Evolutionary conservation across 1,284 basidiomycete genomes (phyloP), one percentile per base, ranked within the genome.

Genomic region (Macrocystidia cucumis): DNA sequence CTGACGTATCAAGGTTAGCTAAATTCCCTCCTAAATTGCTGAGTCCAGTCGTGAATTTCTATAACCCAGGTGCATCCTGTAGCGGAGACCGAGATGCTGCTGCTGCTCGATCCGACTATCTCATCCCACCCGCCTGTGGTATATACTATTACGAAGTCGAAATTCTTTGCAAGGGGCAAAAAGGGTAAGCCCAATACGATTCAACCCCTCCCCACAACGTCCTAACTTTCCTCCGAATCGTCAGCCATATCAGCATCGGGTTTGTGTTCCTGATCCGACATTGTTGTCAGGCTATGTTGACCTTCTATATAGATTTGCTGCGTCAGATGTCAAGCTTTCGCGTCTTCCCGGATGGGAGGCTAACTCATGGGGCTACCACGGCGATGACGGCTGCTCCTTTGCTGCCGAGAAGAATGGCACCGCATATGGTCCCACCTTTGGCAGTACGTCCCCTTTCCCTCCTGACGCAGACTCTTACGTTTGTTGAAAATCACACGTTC

Each of bases 281-380:
- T 37, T 23, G 26, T 9, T 5, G 21, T 29, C 28, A 28, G 21
- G 17, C 18, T 16, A 34, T 35, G 29, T 35, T 41, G 50, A 12
- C 48, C 35, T 32, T 21, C 17, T 21, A 25, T 30, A 14, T 36
- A 75, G 73, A 19, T 71, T 76, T 49, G 60, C 69, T 38, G 62
- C 61, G 19, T 60, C 54, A 22, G 62, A 73, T 18, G 78, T 82
- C 29, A 74, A 75, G 49, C 59, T 87, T 34, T 72, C 72, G 17
- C 77, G 90, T 35, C 69, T 93, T 22, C 90, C 91, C 9, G 91
- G 91, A 3, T 93, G 89, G 88, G 91, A 93, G 54, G 64, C 68
- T 42, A 74, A 79, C 37, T 91, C 87, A n/a, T 95, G 87, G 82
- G 91, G 90, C 25, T 97, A 91, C 59, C 88, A 93, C 52, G 89